These are phyloP conservation scores for Solanum ossicruentum DNA, from an alignment of 257 asterid species.

Conservation along the genomic window DNA sequence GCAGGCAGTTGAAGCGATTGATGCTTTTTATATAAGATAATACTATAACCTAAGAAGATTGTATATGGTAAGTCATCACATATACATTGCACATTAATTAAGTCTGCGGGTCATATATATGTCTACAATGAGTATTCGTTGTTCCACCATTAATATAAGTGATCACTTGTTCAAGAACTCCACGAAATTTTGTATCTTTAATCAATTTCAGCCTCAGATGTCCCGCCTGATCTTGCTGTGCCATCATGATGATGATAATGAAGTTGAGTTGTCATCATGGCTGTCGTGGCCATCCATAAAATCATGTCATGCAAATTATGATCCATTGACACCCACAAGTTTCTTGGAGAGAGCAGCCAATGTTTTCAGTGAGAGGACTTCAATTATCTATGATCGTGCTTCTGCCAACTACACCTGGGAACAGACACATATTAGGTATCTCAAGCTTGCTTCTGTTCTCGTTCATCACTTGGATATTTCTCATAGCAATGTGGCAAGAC, in stretches of 20 bases:
- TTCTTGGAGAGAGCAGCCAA: conserved; percentile 21
- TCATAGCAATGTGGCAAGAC: conserved; percentile 14
- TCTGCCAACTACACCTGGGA: conserved; percentile 12
- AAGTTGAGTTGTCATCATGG: neutral
- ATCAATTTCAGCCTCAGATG: neutral
- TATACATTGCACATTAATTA: neutral
- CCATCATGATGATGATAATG: neutral
- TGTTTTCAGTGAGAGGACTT: conserved; percentile 13
- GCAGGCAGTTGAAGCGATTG: too few species aligned
- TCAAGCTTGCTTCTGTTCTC: conserved; percentile 16
- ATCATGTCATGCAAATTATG: conserved; percentile 18
- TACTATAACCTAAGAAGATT: neutral
- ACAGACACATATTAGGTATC: conserved; percentile 10
- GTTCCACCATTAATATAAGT: neutral
- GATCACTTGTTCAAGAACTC: neutral
- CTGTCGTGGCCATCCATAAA: neutral
- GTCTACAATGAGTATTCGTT: neutral
- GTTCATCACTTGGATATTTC: conserved; percentile 5
- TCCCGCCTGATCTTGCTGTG: neutral
- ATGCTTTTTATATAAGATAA: too few species aligned
- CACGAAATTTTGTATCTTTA: neutral
- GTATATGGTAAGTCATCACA: neutral
- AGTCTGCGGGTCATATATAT: neutral
- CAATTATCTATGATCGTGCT: conserved; percentile 1
- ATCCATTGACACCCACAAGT: conserved; percentile 19